Base-by-base conservation (phyloP, 1,284 basidiomycete species). In the Calocybe gambosa region DNA sequence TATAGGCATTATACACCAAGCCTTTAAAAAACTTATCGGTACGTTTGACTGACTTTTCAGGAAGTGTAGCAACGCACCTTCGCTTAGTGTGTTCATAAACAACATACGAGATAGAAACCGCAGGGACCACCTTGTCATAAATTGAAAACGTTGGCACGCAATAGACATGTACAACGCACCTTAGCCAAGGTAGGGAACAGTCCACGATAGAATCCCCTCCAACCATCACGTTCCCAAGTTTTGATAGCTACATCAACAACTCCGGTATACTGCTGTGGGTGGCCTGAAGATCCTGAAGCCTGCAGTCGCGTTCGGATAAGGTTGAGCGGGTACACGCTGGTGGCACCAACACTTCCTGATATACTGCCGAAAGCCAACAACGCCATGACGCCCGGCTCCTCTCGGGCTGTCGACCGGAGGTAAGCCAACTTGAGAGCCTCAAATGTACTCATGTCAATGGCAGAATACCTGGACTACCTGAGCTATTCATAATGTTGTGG, bases 391-490 rank as follows among this genome's bases (percentile, higher is more conserved):
- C 86, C 85, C 0, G 92, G 89, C 60, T 95, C 92, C 15, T 90
- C 84, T 57, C 82, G 78, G 20, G 80, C 81, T 15, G 86, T 89
- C 13, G 89, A 91, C 43, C 81, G 78, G 43, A 86, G 67, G 62
- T 94, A 94, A 1, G 85, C 78, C 35, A 89, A 71, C 63, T 94
- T 94, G 41, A 95, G 77, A 4, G 89, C 89, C 68, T 95, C 92
- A 50, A 93, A 95, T 0, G 92, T 93, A 58, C 88, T 90, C 92
- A 95, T 93, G 64, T 95, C 92, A 53, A 95, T 95, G 6, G 92
- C 92, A 16, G 86, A 86, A 64, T 88, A 88, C 50, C 82, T 85
- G 25, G 31, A 25, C 16, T 23, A 23, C 29, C 23, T 25, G 15
- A 25, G 15, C n/a, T 46, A 39, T 10, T 23, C 23, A 10, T 21